Evolutionary conservation across 257 asterid genomes (phyloP).

Genomic region (Primulina eburnea): DNA sequence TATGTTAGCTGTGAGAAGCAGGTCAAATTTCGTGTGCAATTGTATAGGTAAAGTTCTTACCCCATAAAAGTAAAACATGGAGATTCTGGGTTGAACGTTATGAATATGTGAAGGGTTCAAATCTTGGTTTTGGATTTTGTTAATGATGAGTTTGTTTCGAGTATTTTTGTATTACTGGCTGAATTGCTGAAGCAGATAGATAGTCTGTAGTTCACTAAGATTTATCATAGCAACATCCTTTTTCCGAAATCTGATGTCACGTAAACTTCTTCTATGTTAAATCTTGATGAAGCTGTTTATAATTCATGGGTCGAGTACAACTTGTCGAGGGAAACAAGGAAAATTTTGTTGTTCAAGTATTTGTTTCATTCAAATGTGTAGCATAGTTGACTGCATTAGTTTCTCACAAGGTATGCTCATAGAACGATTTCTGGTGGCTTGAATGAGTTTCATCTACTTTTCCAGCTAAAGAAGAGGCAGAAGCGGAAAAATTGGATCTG

Average conservation of each 20-base stretch:
- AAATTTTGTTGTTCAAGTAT: background rate
- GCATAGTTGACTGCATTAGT: background rate
- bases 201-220: slow-evolving; percentile 13
- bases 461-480: slow-evolving; percentile 32
- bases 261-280: too few relatives aligned
- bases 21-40: background rate
- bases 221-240: slow-evolving; percentile 4
- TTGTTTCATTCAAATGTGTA: background rate
- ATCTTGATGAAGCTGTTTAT: background rate
- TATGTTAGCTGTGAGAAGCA: background rate
- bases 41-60: too few relatives aligned
- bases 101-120: background rate
- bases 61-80: background rate
- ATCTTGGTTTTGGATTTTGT: slow-evolving; percentile 8
- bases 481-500: slow-evolving; percentile 45
- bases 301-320: background rate
- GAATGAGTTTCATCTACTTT: slow-evolving; percentile 29
- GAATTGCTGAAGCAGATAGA: background rate
- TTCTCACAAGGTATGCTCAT: background rate
- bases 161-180: background rate
- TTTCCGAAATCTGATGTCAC: too few relatives aligned
- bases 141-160: background rate
- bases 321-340: background rate
- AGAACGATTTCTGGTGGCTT: slow-evolving; percentile 11
- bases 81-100: background rate